Percentiles rank a stretch among this genome's conserved stretches.
These are phyloP conservation scores for Nakaseomyces glabratus DNA, from an alignment of 1,139 yeast species.

Conservation along the genomic window DNA sequence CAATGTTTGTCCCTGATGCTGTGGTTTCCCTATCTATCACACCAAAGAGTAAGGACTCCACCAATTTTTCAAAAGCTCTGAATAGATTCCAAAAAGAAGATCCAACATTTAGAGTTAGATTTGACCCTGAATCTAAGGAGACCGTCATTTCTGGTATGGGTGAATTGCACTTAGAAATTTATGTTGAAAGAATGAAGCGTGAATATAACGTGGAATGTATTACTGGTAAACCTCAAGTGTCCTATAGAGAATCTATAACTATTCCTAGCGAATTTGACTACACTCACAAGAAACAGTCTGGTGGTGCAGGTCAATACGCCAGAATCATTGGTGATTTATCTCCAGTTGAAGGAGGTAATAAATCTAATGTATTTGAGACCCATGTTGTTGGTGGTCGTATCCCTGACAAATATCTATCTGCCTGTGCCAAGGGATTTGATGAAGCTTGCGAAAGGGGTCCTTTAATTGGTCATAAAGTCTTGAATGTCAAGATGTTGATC, in stretches of 20 bases:
- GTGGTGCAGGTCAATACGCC: slow-evolving; percentile 99
- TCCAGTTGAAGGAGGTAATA: slow-evolving; percentile 45
- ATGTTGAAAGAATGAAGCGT: slow-evolving; percentile 95
- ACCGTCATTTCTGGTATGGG: slow-evolving; percentile 98
- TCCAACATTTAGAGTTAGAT: slow-evolving; percentile 92
- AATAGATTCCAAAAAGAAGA: slow-evolving; percentile 97
- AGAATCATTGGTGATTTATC: slow-evolving; percentile 83
- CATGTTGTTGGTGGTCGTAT: slow-evolving; percentile 95
- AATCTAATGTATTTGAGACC: slow-evolving; percentile 64
- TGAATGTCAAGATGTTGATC: slow-evolving; percentile 87
- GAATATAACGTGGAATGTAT: slow-evolving; percentile 93
- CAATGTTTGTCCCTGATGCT: slow-evolving; percentile 98
- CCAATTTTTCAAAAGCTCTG: slow-evolving; percentile 90
- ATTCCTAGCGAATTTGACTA: slow-evolving; percentile 72
- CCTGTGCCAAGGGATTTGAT: slow-evolving; percentile 93
- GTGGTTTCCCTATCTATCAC: slow-evolving; percentile 86
- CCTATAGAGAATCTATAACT: slow-evolving; percentile 90
- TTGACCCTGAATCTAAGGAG: slow-evolving; percentile 86
- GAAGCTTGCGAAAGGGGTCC: slow-evolving; percentile 97
- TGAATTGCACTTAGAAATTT: slow-evolving; percentile 90
- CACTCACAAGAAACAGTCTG: slow-evolving; percentile 95
- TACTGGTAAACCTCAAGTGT: slow-evolving; percentile 96
- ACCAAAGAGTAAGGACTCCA: slow-evolving; percentile 81
- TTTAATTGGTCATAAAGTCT: slow-evolving; percentile 83
- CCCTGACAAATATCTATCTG: slow-evolving; percentile 87